phyloP scores from a whole-genome alignment of 352 stramenopile genomes.

The Thraustotheca clavata region DNA sequence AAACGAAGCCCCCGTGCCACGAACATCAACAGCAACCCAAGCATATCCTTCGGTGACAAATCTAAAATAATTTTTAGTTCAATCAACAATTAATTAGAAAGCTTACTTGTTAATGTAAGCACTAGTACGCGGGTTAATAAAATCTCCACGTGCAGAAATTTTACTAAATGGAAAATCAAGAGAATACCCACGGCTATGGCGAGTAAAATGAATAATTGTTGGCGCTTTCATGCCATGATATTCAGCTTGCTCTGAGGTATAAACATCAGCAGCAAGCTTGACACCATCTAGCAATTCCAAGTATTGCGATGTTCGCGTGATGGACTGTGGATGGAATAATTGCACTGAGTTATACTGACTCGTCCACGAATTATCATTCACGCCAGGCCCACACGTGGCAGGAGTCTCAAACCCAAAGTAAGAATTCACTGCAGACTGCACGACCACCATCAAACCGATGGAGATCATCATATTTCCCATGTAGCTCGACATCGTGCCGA shows the following conservation, averaged over 20 bases:
- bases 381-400: conserved; percentile 33
- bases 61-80: neutral
- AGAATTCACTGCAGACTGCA: conserved; percentile 15
- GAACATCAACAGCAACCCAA: conserved; percentile 68
- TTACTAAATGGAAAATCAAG: conserved; percentile 73
- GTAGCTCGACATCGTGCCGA: conserved; percentile 7
- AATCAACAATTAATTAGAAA: neutral
- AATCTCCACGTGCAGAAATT: conserved; percentile 57
- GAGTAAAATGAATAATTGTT: conserved; percentile 60
- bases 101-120: conserved; percentile 47
- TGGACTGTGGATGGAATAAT: conserved; percentile 67
- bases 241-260: conserved; percentile 56
- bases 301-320: conserved; percentile 66
- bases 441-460: conserved; percentile 16
- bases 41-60: conserved; percentile 68
- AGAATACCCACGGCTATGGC: conserved; percentile 69
- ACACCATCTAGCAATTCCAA: conserved; percentile 58
- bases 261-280: conserved; percentile 64
- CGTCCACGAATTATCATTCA: conserved; percentile 76
- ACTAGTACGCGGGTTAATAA: conserved; percentile 72
- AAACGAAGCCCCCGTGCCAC: conserved; percentile 61
- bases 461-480: conserved; percentile 20
- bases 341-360: conserved; percentile 54
- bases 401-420: conserved; percentile 20
- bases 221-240: conserved; percentile 50